These are phyloP conservation scores for Pisolithus sp. DNA, from an alignment of 768 basidiomycete genomes.

Conservation along the genomic window DNA sequence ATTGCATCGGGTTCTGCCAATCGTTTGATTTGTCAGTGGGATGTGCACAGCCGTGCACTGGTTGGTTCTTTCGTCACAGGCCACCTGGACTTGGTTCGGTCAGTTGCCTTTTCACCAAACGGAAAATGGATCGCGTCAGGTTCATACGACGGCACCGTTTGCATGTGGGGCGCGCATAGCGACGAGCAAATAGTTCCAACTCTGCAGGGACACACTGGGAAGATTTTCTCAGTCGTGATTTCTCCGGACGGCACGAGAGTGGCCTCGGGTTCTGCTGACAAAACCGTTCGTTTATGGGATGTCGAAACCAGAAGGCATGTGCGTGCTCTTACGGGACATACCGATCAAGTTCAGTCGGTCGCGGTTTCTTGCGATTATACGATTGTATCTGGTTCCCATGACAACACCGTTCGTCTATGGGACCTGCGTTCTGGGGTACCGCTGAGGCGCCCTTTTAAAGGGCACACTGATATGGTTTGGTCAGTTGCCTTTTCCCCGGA, in stretches of 20 bases:
- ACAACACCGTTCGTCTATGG: conserved; percentile 10
- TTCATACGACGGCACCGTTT: background rate
- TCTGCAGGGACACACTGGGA: background rate
- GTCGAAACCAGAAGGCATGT: background rate
- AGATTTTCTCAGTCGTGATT: background rate
- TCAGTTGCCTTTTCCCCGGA: background rate
- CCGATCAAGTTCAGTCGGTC: background rate
- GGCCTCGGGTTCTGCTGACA: background rate
- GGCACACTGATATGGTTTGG: background rate
- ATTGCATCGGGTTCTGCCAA: background rate
- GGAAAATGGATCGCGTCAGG: background rate
- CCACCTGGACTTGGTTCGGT: background rate
- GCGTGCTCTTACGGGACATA: background rate
- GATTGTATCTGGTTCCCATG: conserved; percentile 17
- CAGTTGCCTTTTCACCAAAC: background rate
- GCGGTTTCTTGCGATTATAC: conserved; percentile 7
- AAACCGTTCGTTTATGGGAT: background rate
- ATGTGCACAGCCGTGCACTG: background rate
- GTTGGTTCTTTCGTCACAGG: background rate
- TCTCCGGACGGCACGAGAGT: background rate
- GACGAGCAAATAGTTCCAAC: background rate
- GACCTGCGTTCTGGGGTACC: background rate
- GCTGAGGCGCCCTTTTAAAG: background rate
- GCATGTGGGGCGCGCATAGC: background rate
- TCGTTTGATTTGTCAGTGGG: background rate